A percentile compares a stretch with the other conserved stretches of the same genome.
Evolutionary conservation across 768 basidiomycete genomes (phyloP).

Genomic region (Daedaleopsis nitida): DNA sequence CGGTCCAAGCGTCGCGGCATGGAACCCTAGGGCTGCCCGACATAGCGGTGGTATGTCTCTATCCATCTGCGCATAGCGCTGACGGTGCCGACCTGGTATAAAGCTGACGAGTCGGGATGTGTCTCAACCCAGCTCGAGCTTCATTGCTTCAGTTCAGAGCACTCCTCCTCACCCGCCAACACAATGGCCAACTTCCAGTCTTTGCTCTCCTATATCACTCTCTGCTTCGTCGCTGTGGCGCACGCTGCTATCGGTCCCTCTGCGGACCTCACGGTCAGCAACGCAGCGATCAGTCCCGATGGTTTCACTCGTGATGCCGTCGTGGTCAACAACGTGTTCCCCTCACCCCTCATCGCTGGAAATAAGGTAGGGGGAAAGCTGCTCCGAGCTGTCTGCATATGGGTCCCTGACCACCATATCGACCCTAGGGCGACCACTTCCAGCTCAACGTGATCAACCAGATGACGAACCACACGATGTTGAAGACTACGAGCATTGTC

Average conservation of each 20-base stretch:
- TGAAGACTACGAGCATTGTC: constrained; percentile 23
- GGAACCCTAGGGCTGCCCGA: not conserved
- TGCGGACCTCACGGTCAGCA: constrained; percentile 19
- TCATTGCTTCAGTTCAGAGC: constrained; percentile 3
- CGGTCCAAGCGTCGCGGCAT: not conserved
- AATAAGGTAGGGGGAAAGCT: constrained; percentile 11
- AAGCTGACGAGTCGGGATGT: not conserved
- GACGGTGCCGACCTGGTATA: not conserved
- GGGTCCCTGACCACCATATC: not conserved
- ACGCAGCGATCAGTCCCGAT: constrained; percentile 29
- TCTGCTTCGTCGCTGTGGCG: constrained; percentile 1
- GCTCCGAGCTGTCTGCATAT: not conserved
- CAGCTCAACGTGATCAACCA: constrained; percentile 23
- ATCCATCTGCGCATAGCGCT: constrained; percentile 1
- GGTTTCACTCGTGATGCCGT: constrained; percentile 27
- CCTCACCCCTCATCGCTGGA: constrained; percentile 22
- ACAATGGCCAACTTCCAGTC: constrained; percentile 18
- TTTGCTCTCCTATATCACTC: constrained; percentile 9
- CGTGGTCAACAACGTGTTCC: constrained; percentile 19
- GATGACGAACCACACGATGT: constrained; percentile 22
- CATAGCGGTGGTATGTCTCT: not conserved
- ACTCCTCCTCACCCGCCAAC: not conserved
- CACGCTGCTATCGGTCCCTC: constrained; percentile 18
- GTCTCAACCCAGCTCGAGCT: constrained; percentile 5
- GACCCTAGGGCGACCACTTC: constrained; percentile 21